Percentiles rank a stretch among this genome's conserved stretches.
phyloP scores from a whole-genome alignment of 1,284 basidiomycete genomes.

The Phlebopus sp. region DNA sequence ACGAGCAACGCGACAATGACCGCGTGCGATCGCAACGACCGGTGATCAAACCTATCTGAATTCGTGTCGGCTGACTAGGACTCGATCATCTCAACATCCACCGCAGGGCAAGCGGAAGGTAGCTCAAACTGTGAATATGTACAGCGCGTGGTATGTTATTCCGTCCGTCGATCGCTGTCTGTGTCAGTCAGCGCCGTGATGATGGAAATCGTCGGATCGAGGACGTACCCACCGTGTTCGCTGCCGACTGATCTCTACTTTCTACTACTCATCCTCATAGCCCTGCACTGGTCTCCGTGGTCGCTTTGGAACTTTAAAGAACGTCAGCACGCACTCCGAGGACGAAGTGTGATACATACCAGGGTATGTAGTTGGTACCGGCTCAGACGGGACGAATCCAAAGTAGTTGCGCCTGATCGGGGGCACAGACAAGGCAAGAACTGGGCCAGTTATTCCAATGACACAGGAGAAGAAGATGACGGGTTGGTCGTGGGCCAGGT shows the following conservation, averaged over 20 bases:
- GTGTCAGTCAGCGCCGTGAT: too few relatives aligned
- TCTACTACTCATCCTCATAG: constrained; percentile 41
- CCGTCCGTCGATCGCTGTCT: too few relatives aligned
- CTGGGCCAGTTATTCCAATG: constrained; percentile 76
- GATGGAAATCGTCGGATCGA: too few relatives aligned
- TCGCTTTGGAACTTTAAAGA: constrained; percentile 34
- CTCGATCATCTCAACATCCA: too few relatives aligned
- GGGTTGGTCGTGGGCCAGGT: constrained; percentile 88
- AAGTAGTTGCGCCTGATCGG: constrained; percentile 68
- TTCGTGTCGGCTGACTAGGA: too few relatives aligned
- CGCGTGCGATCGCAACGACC: too few relatives aligned
- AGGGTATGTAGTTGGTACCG: constrained; percentile 83
- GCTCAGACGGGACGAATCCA: constrained; percentile 75
- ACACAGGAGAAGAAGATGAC: constrained; percentile 88
- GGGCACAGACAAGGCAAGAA: constrained; percentile 75
- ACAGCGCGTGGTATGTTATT: too few relatives aligned
- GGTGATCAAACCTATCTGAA: too few relatives aligned
- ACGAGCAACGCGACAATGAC: too few relatives aligned
- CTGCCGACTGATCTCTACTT: not conserved
- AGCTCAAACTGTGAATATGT: too few relatives aligned
- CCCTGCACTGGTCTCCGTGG: constrained; percentile 37
- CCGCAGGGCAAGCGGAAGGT: too few relatives aligned
- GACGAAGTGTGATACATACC: constrained; percentile 48
- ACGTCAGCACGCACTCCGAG: not conserved
- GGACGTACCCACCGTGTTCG: constrained; percentile 4